A percentile compares a stretch with the other conserved stretches of the same genome.
phyloP scores from a whole-genome alignment of 495 filamentous ascomycete species.

The Penicillium herquei region DNA sequence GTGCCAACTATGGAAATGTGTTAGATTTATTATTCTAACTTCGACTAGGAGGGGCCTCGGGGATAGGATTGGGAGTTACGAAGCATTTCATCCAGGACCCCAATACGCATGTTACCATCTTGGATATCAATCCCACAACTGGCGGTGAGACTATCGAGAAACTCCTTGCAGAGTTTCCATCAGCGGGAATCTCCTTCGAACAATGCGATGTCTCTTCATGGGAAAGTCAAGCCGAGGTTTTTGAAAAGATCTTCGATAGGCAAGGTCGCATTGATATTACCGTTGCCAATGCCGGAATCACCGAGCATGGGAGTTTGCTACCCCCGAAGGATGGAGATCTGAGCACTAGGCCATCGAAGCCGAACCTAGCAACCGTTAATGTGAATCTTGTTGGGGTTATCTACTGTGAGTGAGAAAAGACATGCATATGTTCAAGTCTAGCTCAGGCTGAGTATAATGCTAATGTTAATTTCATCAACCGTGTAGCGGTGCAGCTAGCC shows the following conservation, averaged over 20 bases:
- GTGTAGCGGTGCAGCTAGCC: slow-evolving; percentile 48
- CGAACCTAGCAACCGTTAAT: slow-evolving; percentile 40
- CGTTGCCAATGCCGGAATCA: slow-evolving; percentile 56
- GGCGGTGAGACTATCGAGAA: slow-evolving; percentile 29
- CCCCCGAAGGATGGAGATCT: slow-evolving; percentile 12
- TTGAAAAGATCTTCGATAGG: slow-evolving; percentile 38
- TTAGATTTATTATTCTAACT: too few relatives aligned
- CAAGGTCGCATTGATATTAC: slow-evolving; percentile 48
- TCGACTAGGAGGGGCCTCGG: slow-evolving; percentile 48
- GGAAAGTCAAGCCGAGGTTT: slow-evolving; percentile 44
- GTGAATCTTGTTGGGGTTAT: slow-evolving; percentile 49
- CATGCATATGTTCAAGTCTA: not conserved
- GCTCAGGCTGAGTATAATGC: too few relatives aligned
- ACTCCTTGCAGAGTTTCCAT: slow-evolving; percentile 35
- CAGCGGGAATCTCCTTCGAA: slow-evolving; percentile 38
- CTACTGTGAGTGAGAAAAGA: slow-evolving; percentile 42
- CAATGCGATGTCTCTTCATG: slow-evolving; percentile 48
- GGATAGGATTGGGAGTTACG: slow-evolving; percentile 52
- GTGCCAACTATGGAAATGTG: too few relatives aligned
- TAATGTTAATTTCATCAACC: not conserved
- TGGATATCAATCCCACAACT: slow-evolving; percentile 46
- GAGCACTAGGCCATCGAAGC: slow-evolving; percentile 29
- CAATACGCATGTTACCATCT: slow-evolving; percentile 44
- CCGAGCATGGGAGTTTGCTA: slow-evolving; percentile 40
- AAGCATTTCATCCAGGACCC: slow-evolving; percentile 46